Percentiles rank a stretch among this genome's conserved stretches.
Conservation (phyloP, 176 grass and related monocot genomes). For the Aegilops bicornis region DNA sequence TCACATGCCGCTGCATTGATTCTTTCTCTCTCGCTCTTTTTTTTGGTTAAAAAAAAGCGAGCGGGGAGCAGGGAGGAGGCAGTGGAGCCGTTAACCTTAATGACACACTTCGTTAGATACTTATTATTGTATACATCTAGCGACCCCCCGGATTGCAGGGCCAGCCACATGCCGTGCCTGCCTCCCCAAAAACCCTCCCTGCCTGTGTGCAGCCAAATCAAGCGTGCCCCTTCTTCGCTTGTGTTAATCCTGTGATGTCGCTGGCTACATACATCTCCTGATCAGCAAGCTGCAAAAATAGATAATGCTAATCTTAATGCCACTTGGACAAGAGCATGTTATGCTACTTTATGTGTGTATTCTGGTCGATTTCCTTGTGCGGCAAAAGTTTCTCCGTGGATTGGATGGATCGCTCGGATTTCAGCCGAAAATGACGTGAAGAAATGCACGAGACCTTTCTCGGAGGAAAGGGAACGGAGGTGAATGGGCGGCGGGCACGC, state of each 20-base stretch:
- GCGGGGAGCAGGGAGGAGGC: not conserved
- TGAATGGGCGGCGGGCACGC: not conserved
- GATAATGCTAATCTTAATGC: not conserved
- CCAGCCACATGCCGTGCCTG: constrained; percentile 27
- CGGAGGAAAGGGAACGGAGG: not conserved
- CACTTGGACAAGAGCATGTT: not conserved
- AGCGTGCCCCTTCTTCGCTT: not conserved
- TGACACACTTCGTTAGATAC: not conserved
- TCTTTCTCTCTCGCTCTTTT: not conserved
- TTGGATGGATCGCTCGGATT: not conserved
- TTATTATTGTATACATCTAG: not conserved
- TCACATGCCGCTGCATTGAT: constrained; percentile 39
- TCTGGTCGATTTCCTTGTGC: not conserved
- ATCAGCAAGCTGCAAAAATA: not conserved
- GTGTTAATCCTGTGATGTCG: not conserved
- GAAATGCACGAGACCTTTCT: constrained; percentile 23
- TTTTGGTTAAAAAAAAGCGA: too few relatives aligned
- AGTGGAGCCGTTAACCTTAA: constrained; percentile 35
- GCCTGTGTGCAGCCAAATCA: not conserved
- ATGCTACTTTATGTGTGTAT: not conserved
- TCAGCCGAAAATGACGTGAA: constrained; percentile 19
- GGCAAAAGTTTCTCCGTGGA: not conserved
- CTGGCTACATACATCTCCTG: not conserved
- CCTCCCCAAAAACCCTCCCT: not conserved
- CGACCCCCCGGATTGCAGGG: constrained; percentile 29